These are phyloP conservation scores for Phytopythium montanum DNA, from an alignment of 352 stramenopile genomes.

Conservation along the genomic window DNA sequence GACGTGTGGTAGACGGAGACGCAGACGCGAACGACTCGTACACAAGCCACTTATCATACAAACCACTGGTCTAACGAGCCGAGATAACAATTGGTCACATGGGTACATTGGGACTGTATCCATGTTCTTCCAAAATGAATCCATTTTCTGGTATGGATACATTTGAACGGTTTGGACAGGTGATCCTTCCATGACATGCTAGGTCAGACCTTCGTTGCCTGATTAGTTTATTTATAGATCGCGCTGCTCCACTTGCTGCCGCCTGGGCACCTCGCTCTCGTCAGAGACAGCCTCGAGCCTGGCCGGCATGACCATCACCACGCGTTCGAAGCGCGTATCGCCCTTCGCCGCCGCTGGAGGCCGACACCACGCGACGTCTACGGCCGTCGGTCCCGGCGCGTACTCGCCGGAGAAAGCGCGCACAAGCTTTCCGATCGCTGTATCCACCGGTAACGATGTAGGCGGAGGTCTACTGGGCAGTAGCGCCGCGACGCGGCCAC, in stretches of 20 bases:
- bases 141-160: neutral
- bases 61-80: too few relatives aligned
- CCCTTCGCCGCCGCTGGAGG: constrained; percentile 28
- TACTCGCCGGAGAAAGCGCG: constrained; percentile 48
- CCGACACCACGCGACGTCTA: constrained; percentile 28
- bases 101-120: neutral
- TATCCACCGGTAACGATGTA: neutral
- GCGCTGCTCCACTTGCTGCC: neutral
- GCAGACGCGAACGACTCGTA: too few relatives aligned
- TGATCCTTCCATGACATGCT: neutral
- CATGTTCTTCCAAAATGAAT: neutral
- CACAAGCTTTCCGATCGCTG: constrained; percentile 43
- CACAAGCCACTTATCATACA: too few relatives aligned
- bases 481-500: constrained; percentile 17
- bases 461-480: neutral
- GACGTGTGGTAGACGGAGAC: constrained; percentile 10
- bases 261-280: neutral
- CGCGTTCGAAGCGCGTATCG: constrained; percentile 69
- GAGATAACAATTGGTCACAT: too few relatives aligned
- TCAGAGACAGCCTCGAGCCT: neutral
- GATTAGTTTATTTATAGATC: neutral
- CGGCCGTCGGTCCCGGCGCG: constrained; percentile 56
- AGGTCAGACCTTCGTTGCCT: neutral
- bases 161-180: constrained; percentile 10
- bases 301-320: constrained; percentile 68